phyloP scores from a whole-genome alignment of 1,139 yeast genomes.

The Entelexis sorbosivorans region DNA sequence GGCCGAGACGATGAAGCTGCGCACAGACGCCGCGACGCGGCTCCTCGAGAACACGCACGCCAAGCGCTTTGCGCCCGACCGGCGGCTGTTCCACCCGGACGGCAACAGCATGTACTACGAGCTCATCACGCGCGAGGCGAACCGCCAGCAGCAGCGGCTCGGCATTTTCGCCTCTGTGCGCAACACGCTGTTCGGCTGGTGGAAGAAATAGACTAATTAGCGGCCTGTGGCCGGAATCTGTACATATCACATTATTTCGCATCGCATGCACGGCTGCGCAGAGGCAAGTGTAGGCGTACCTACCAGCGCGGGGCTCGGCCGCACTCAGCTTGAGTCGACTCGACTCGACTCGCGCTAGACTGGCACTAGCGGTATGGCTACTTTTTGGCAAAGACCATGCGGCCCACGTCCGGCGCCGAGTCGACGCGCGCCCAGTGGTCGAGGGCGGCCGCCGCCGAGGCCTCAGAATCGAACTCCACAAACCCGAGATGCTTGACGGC shows the following conservation, averaged over 20 bases:
- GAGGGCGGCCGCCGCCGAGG: conserved; percentile 39
- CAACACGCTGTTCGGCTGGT: conserved; percentile 32
- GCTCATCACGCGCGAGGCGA: conserved; percentile 57
- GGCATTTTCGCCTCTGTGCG: conserved; percentile 33
- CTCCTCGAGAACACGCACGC: conserved; percentile 24
- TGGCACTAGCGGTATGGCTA: neutral
- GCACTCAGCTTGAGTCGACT: no score
- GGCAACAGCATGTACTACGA: conserved; percentile 75
- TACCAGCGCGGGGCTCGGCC: no score
- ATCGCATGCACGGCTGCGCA: no score
- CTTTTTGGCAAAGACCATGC: conserved; percentile 42
- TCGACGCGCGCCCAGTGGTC: conserved; percentile 26
- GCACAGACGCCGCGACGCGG: conserved; percentile 25
- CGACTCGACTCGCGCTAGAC: no score
- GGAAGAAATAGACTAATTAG: conserved; percentile 21
- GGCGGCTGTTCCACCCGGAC: conserved; percentile 59
- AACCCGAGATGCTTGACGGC: conserved; percentile 62
- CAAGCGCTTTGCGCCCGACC: conserved; percentile 30
- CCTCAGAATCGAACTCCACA: conserved; percentile 56
- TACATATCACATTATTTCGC: neutral
- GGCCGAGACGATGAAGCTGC: conserved; percentile 25
- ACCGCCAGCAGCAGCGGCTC: conserved; percentile 63
- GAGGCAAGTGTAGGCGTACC: no score
- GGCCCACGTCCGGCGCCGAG: conserved; percentile 9
- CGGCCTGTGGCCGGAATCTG: neutral